Evolutionary conservation across 2,329 filamentous ascomycete species (phyloP).

Genomic region (Cladobotryum mycophilum): DNA sequence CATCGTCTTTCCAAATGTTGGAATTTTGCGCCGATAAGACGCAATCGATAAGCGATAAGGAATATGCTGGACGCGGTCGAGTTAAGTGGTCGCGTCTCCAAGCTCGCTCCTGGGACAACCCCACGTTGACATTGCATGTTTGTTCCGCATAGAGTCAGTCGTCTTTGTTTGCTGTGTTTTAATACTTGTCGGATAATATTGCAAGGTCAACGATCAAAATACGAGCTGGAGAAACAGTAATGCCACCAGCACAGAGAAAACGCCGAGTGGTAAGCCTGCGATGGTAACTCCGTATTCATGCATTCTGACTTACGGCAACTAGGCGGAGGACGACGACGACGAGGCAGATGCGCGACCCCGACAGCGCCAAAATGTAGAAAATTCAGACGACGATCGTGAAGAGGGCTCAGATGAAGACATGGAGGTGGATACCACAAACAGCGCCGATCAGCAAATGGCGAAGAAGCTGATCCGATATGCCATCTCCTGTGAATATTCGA

Average conservation of each 20-base stretch:
- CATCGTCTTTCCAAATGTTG: background rate
- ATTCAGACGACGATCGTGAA: constrained; percentile 25
- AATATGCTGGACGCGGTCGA: constrained; percentile 13
- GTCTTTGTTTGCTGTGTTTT: no score
- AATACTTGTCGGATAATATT: no score
- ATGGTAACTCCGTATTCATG: no score
- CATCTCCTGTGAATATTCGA: constrained; percentile 58
- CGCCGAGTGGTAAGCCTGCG: constrained; percentile 24
- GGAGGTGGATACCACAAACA: constrained; percentile 29
- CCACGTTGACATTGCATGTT: background rate
- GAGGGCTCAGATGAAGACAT: constrained; percentile 34
- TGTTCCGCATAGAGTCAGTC: no score
- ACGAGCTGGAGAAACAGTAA: constrained; percentile 8
- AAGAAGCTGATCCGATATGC: constrained; percentile 66
- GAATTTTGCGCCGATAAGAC: constrained; percentile 8
- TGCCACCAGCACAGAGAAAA: constrained; percentile 28
- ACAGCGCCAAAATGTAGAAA: constrained; percentile 24
- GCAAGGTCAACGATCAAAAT: background rate
- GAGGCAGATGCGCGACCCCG: constrained; percentile 27
- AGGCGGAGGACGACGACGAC: constrained; percentile 25
- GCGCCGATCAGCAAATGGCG: constrained; percentile 45
- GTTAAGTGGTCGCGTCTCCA: constrained; percentile 1
- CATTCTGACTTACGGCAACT: background rate
- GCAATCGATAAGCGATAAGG: constrained; percentile 20
- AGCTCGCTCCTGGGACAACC: background rate